Evolutionary conservation across 164 flowering plant species (phyloP).

Genomic region (Euptelea pleiosperma): DNA sequence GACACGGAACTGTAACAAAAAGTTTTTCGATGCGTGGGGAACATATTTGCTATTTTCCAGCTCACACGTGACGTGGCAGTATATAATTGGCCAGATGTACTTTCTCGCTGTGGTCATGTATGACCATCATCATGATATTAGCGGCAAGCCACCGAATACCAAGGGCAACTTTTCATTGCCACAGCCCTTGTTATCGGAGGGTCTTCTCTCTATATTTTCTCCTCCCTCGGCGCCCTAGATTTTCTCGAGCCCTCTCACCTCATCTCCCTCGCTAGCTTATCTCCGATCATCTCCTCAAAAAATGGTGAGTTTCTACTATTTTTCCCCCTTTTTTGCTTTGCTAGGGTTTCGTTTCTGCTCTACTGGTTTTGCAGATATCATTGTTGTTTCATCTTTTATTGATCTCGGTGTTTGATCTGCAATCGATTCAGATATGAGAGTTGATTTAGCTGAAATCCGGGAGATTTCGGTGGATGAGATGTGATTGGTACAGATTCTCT

Average conservation of each 20-base stretch:
- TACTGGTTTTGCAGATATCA: neutral
- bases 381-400: neutral
- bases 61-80: neutral
- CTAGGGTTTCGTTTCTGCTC: neutral
- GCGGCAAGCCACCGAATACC: too few relatives aligned
- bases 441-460: neutral
- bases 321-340: neutral
- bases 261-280: neutral
- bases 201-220: neutral
- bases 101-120: too few relatives aligned
- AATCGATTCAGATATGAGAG: neutral
- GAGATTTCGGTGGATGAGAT: neutral
- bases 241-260: neutral
- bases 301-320: neutral
- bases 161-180: too few relatives aligned
- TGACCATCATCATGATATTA: too few relatives aligned
- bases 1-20: too few relatives aligned
- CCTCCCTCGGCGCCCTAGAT: neutral
- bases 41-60: too few relatives aligned
- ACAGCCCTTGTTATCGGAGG: too few relatives aligned
- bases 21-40: too few relatives aligned
- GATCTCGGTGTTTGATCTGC: neutral
- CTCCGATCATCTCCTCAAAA: constrained; percentile 6
- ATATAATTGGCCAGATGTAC: neutral
- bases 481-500: neutral